Conservation (phyloP, 257 asterid genomes). For the Cinchona pubescens region DNA sequence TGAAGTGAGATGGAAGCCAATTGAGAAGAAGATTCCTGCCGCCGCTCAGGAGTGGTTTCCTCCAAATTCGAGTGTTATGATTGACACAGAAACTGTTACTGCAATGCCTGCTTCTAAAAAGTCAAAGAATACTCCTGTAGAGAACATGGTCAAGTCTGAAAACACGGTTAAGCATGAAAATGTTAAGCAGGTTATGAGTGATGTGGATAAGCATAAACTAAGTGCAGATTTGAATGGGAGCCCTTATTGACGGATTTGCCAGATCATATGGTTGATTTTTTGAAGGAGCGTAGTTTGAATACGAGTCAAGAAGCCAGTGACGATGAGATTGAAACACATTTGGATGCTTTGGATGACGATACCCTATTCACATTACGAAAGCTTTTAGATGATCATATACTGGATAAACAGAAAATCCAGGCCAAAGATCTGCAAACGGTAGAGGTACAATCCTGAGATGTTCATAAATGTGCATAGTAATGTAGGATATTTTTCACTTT, state of each 20-base stretch:
- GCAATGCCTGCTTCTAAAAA: constrained; percentile 59
- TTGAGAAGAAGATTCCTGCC: constrained; percentile 57
- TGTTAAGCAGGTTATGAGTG: constrained; percentile 53
- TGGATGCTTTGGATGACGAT: constrained; percentile 64
- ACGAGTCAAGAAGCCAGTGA: constrained; percentile 54
- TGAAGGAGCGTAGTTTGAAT: constrained; percentile 51
- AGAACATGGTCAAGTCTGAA: constrained; percentile 30
- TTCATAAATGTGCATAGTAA: constrained; percentile 3
- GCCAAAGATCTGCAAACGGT: constrained; percentile 40
- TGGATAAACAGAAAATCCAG: constrained; percentile 50
- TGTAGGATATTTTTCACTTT: constrained; percentile 11
- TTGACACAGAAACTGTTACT: constrained; percentile 42
- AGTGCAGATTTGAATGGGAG: constrained; percentile 64
- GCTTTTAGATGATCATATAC: constrained; percentile 59
- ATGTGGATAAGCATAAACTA: constrained; percentile 59
- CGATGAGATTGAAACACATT: constrained; percentile 86
- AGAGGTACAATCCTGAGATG: constrained; percentile 45
- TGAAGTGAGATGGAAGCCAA: constrained; percentile 71
- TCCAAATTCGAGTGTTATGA: constrained; percentile 41
- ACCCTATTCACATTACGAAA: constrained; percentile 58
- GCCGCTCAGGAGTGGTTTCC: constrained; percentile 32
- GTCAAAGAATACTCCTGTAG: constrained; percentile 38
- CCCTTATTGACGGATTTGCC: constrained; percentile 60
- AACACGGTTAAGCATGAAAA: constrained; percentile 44
- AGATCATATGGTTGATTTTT: constrained; percentile 59